Conservation (phyloP, 179 eudicot species). For the Amaranthus tricolor region DNA sequence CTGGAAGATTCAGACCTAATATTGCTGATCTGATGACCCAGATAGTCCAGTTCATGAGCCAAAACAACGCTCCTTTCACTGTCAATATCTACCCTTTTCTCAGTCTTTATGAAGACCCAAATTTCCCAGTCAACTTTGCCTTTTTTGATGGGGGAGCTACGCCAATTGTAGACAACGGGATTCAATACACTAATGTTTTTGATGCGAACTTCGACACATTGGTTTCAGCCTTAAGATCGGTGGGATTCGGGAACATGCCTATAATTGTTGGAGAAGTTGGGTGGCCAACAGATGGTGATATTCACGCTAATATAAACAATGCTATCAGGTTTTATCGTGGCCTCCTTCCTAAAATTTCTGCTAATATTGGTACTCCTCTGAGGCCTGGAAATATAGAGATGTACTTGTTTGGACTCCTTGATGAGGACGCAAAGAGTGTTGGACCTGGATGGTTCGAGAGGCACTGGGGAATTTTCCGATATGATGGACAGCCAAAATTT, state of each 20-base stretch:
- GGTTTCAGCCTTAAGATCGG: slow-evolving; percentile 58
- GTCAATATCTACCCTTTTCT: slow-evolving; percentile 82
- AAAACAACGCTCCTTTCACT: slow-evolving; percentile 69
- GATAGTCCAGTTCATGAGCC: slow-evolving; percentile 54
- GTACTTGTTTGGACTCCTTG: slow-evolving; percentile 66
- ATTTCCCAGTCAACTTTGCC: slow-evolving; percentile 71
- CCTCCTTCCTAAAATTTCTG: slow-evolving; percentile 38
- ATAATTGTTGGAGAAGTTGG: slow-evolving; percentile 63
- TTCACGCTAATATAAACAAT: slow-evolving; percentile 46
- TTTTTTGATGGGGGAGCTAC: slow-evolving; percentile 62
- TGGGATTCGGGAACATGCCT: slow-evolving; percentile 47
- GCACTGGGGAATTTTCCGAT: slow-evolving; percentile 81
- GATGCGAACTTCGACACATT: slow-evolving; percentile 85
- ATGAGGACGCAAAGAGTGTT: slow-evolving; percentile 68
- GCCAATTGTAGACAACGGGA: slow-evolving; percentile 47
- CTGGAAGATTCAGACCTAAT: slow-evolving; percentile 64
- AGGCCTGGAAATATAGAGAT: slow-evolving; percentile 63
- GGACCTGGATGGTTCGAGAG: slow-evolving; percentile 79
- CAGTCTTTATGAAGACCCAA: slow-evolving; percentile 49
- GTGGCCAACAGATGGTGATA: slow-evolving; percentile 43
- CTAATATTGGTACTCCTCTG: slow-evolving; percentile 68
- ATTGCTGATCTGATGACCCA: slow-evolving; percentile 52
- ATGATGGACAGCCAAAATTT: slow-evolving; percentile 78
- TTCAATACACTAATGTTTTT: slow-evolving; percentile 64
- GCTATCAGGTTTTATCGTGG: slow-evolving; percentile 59